phyloP scores from a whole-genome alignment of 345 rosid genomes.

The Camelina sativa region DNA sequence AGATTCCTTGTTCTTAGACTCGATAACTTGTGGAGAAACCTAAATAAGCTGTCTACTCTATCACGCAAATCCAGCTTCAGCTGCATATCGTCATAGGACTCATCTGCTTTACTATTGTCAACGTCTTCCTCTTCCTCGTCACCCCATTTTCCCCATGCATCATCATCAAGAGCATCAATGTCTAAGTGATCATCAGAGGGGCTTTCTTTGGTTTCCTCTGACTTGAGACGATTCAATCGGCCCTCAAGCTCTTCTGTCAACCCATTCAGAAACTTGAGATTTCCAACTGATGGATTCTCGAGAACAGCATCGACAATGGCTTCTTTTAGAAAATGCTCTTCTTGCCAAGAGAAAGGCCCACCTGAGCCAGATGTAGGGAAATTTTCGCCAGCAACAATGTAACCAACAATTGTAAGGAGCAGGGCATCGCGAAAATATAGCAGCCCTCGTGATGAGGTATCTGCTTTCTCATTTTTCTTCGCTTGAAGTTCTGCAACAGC shows the following conservation, averaged over 20 bases:
- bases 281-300: constrained; percentile 70
- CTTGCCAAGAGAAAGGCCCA: constrained; percentile 98
- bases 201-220: constrained; percentile 51
- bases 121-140: constrained; percentile 77
- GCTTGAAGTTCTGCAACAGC: constrained; percentile 54
- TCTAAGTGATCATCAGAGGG: constrained; percentile 53
- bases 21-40: constrained; percentile 77
- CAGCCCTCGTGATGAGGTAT: constrained; percentile 55
- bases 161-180: constrained; percentile 90
- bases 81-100: constrained; percentile 75
- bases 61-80: constrained; percentile 88
- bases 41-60: constrained; percentile 83
- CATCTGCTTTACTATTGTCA: constrained; percentile 49
- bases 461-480: constrained; percentile 50
- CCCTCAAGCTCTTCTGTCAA: constrained; percentile 74
- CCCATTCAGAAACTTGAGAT: constrained; percentile 75
- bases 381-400: constrained; percentile 91
- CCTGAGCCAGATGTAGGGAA: constrained; percentile 91
- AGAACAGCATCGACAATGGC: constrained; percentile 78
- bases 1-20: constrained; percentile 56
- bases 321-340: constrained; percentile 91
- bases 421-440: constrained; percentile 77
- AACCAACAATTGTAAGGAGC: constrained; percentile 76
- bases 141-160: constrained; percentile 98
- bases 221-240: constrained; percentile 51